Percentiles rank a stretch among this genome's conserved stretches.
Conservation (phyloP, 176 grass and related monocot species). For the Aegilops speltoides region DNA sequence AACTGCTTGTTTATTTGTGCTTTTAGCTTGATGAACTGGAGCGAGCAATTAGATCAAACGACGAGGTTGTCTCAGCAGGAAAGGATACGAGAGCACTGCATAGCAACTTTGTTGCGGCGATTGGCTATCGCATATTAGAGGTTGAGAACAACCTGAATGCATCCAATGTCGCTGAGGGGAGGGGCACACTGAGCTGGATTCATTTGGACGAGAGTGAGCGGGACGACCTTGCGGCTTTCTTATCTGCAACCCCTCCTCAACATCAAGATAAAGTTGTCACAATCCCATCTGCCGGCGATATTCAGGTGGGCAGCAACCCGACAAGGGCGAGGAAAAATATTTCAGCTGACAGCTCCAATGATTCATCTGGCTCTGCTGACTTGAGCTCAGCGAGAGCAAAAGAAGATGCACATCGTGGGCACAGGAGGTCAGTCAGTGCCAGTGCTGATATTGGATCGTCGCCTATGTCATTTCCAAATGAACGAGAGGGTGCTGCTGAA, state of each 20-base stretch:
- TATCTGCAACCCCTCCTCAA: slow-evolving; percentile 42
- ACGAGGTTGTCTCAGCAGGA: slow-evolving; percentile 41
- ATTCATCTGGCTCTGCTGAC: slow-evolving; percentile 54
- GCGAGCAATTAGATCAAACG: slow-evolving; percentile 54
- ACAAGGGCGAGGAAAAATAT: slow-evolving; percentile 50
- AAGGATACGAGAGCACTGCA: slow-evolving; percentile 74
- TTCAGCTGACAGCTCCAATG: slow-evolving; percentile 50
- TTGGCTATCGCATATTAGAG: slow-evolving; percentile 60
- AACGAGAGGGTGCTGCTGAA: slow-evolving; percentile 50
- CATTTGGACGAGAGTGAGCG: slow-evolving; percentile 68
- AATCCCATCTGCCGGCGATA: slow-evolving; percentile 37
- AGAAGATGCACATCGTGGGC: slow-evolving; percentile 38
- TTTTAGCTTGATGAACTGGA: slow-evolving; percentile 86
- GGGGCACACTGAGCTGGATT: slow-evolving; percentile 54
- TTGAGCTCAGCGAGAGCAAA: slow-evolving; percentile 37
- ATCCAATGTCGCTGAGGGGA: slow-evolving; percentile 47
- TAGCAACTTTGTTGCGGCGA: slow-evolving; percentile 60
- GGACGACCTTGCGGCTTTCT: slow-evolving; percentile 76
- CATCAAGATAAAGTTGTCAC: slow-evolving; percentile 36
- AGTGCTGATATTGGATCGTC: slow-evolving; percentile 70
- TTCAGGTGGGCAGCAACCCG: slow-evolving; percentile 39
- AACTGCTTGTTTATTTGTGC: not conserved
- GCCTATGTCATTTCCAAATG: slow-evolving; percentile 63
- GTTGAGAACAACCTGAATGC: slow-evolving; percentile 71
- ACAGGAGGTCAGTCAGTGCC: slow-evolving; percentile 65